These are phyloP conservation scores for Calophaca sinica DNA, from an alignment of 306 rosid species.

Conservation along the genomic window DNA sequence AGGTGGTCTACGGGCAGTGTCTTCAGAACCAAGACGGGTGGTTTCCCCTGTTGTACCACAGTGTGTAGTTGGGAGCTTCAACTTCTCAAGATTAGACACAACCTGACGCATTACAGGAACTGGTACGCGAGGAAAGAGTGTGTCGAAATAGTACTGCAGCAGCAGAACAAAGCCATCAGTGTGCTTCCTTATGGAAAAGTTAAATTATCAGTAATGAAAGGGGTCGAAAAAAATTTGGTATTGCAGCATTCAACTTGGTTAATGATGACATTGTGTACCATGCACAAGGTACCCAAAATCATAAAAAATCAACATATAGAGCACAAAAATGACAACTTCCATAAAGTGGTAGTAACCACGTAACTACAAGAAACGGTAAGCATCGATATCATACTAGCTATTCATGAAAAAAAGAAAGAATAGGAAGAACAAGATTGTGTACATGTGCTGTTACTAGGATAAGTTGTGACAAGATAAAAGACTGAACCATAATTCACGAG, in stretches of 20 bases:
- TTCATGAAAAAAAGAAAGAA: neutral
- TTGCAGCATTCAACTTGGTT: neutral
- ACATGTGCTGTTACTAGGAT: neutral
- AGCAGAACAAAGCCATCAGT: slow-evolving; percentile 49
- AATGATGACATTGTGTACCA: slow-evolving; percentile 5
- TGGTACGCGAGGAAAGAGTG: slow-evolving; percentile 97
- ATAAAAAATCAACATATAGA: slow-evolving; percentile 26
- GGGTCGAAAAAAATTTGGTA: slow-evolving; percentile 15
- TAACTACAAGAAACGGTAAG: neutral
- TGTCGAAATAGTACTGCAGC: slow-evolving; percentile 96
- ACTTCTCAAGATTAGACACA: slow-evolving; percentile 72
- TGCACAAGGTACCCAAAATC: slow-evolving; percentile 11
- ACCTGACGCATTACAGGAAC: slow-evolving; percentile 97
- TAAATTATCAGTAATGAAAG: neutral
- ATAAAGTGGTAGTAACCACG: neutral
- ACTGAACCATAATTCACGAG: neutral
- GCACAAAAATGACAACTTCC: slow-evolving; percentile 18
- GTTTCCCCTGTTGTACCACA: slow-evolving; percentile 89
- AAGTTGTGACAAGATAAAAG: slow-evolving; percentile 9
- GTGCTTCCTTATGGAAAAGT: slow-evolving; percentile 31
- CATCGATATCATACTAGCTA: neutral
- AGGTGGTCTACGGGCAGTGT: slow-evolving; percentile 98
- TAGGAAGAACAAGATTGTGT: neutral
- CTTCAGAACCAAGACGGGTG: slow-evolving; percentile 91
- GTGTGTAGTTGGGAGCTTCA: slow-evolving; percentile 85